A percentile compares a stretch with the other conserved stretches of the same genome.
These are phyloP conservation scores for Globisporangium iwayamae DNA, from an alignment of 352 stramenopile genomes.

Conservation along the genomic window DNA sequence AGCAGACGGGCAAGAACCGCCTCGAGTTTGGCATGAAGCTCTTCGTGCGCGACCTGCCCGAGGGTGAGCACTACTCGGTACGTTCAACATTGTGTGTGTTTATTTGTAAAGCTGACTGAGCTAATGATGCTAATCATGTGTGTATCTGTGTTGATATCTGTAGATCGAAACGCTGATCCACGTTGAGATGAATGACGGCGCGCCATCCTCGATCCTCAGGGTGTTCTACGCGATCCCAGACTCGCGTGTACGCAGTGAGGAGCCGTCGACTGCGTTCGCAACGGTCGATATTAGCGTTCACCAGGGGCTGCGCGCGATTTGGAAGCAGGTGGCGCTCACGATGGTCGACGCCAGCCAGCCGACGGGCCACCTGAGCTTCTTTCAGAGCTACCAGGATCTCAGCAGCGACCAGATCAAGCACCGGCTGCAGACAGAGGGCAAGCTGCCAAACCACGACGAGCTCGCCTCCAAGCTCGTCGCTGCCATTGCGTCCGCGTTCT, in stretches of 20 bases:
- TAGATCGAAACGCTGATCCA: conserved; percentile 44
- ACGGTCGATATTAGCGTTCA: conserved; percentile 41
- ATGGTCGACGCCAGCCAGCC: conserved; percentile 38
- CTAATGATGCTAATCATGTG: not conserved
- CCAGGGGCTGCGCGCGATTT: conserved; percentile 49
- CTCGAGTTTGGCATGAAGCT: conserved; percentile 74
- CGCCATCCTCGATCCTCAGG: conserved; percentile 29
- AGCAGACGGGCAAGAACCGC: conserved; percentile 24
- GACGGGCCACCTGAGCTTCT: conserved; percentile 19
- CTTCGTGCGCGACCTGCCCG: conserved; percentile 39
- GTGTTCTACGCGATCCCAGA: conserved; percentile 39
- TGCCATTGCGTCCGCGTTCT: conserved; percentile 35
- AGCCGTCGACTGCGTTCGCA: conserved; percentile 15
- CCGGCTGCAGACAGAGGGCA: conserved; percentile 34
- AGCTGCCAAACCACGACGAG: conserved; percentile 59
- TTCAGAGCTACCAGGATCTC: conserved; percentile 14
- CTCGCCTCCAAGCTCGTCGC: conserved; percentile 51
- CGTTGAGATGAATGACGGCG: conserved; percentile 32
- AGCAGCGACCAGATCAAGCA: conserved; percentile 26
- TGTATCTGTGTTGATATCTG: not conserved
- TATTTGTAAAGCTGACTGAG: not conserved
- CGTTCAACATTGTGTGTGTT: conserved; percentile 11
- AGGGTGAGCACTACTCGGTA: conserved; percentile 59
- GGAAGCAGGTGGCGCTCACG: conserved; percentile 43
- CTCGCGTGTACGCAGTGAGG: not conserved